These are phyloP conservation scores for Blastocystis sp. DNA, from an alignment of 352 stramenopile genomes.

Conservation along the genomic window DNA sequence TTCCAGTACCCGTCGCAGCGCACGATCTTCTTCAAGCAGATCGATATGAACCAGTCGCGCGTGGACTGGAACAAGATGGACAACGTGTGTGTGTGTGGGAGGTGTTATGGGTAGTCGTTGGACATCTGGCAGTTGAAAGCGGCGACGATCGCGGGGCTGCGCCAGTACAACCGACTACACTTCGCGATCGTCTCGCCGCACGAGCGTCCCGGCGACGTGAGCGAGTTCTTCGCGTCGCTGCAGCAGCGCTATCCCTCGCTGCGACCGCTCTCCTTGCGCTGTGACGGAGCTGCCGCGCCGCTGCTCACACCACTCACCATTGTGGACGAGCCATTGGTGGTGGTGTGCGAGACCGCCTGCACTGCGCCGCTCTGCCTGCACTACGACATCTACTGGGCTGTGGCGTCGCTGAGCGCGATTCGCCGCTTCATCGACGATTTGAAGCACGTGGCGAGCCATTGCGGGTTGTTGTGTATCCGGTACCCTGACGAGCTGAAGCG, in stretches of 20 bases:
- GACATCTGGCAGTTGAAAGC: not conserved
- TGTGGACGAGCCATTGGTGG: conserved; percentile 3
- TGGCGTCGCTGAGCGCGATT: conserved; percentile 21
- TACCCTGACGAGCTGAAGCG: conserved; percentile 5
- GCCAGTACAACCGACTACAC: conserved; percentile 27
- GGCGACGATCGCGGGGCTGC: not conserved
- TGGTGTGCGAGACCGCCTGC: not conserved
- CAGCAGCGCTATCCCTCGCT: conserved; percentile 14
- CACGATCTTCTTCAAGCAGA: not conserved
- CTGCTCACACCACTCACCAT: conserved; percentile 1
- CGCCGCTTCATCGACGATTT: conserved; percentile 35
- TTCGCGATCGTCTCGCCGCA: conserved; percentile 5
- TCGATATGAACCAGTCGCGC: conserved; percentile 39
- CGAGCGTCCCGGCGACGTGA: not conserved
- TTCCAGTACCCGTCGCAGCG: conserved; percentile 22
- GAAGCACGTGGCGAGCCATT: not conserved
- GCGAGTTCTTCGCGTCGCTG: conserved; percentile 21
- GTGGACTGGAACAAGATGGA: conserved; percentile 57
- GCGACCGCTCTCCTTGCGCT: not conserved
- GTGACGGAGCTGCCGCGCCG: not conserved
- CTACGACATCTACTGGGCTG: conserved; percentile 57
- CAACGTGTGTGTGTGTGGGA: not conserved
- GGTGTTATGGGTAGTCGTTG: not conserved
- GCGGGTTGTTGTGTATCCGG: conserved; percentile 16
- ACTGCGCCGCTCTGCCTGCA: not conserved